Evolutionary conservation across 1,284 basidiomycete genomes (phyloP), one percentile per base, ranked within the genome.

Genomic region (Austroboletus novae-zelandiae): DNA sequence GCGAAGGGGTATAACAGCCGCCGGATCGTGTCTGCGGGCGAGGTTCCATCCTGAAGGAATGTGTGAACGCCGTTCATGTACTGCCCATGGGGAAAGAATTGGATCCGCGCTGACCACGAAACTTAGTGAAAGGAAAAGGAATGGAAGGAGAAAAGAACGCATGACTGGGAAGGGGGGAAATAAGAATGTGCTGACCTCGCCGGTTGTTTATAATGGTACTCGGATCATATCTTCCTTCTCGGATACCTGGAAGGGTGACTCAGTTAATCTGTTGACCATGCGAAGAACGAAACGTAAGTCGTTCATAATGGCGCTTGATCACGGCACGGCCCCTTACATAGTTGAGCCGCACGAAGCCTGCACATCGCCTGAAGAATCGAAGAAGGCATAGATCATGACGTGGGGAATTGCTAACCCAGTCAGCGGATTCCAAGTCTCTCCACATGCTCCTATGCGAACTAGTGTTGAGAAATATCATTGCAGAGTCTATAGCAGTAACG

Each of bases 1-100:
- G 29, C 74, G 70, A 34, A 78, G 59, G 31, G 74, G 72, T n/a
- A 77, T 50, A 13, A 62, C 44, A 31, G 63, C 54, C 34, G 62
- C 57, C 3, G 66, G 47, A 20, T 64, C 54, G 6, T 69, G 65
- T 18, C 62, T 70, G 18, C 63, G 61, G 29, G 61, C 50, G 25
- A 62, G 50, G 7, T 23, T 50, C 75, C 74, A 75, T 51, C 67
- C 72, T 18, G 49, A 30, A 1, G 74, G 74, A 14, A 64, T 46
- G 40, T 57, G 44, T 17, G 53, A 56, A 43, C 72, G 74, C 3
- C 57, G 65, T 46, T 75, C 72, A 32, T 74, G 74, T 1, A 59
- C 13, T 13, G 27, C 32, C 43, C 45, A 57, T 5, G 42, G 54
- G 13, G 62, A 62, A 20, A 48, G 23, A 9, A 42, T 7, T 3